Percentiles rank a stretch among this genome's conserved stretches.
Conservation (phyloP, 371 early-diverging fungal genomes). For the Choanephora cucurbitarum region DNA sequence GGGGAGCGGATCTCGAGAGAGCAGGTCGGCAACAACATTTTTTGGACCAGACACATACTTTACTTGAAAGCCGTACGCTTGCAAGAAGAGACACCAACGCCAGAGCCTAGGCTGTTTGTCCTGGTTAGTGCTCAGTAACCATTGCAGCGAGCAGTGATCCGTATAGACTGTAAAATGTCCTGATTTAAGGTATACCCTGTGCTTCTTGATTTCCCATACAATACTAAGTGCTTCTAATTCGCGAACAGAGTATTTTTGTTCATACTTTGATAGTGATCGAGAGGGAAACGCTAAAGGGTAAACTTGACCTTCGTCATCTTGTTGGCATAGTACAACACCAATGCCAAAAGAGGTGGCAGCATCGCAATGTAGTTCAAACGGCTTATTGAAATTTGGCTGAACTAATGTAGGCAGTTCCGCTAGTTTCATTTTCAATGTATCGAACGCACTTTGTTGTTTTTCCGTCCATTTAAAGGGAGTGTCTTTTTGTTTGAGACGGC, state of each 20-base stretch:
- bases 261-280: conserved; percentile 1
- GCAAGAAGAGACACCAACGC: conserved; percentile 7
- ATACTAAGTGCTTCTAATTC: conserved; percentile 13
- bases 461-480: neutral
- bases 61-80: conserved; percentile 6
- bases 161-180: conserved; percentile 17
- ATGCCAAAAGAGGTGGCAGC: neutral
- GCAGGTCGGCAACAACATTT: neutral
- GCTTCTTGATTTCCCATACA: conserved; percentile 13
- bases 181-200: conserved; percentile 10
- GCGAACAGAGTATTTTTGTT: conserved; percentile 6
- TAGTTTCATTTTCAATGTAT: neutral
- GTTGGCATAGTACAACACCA: conserved; percentile 3
- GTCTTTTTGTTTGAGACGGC: conserved; percentile 4
- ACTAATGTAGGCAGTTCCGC: conserved; percentile 1
- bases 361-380: conserved; percentile 8
- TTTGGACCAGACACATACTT: conserved; percentile 3
- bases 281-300: conserved; percentile 10
- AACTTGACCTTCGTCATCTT: neutral
- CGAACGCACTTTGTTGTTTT: neutral
- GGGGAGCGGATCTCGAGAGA: conserved; percentile 3
- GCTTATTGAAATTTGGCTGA: neutral
- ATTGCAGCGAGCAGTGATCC: conserved; percentile 21
- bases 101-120: conserved; percentile 11
- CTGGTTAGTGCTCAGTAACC: neutral